Evolutionary conservation across 768 basidiomycete genomes (phyloP).

Genomic region (Kwoniella sp.): DNA sequence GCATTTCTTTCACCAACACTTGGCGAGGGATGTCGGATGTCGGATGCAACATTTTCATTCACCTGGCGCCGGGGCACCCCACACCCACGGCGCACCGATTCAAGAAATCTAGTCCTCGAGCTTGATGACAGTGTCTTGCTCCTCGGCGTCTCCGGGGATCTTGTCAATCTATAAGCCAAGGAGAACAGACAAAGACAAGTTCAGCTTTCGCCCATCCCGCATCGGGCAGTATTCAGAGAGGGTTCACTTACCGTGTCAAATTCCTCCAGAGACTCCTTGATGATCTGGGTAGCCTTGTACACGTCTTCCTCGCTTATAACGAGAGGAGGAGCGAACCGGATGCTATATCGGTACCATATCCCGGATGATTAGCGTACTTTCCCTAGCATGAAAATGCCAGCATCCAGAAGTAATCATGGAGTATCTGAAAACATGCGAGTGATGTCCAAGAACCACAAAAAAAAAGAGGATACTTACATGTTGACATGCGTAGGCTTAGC

Average conservation of each 20-base stretch:
- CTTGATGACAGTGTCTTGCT: constrained; percentile 47
- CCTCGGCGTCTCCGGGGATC: constrained; percentile 54
- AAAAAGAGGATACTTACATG: constrained; percentile 78
- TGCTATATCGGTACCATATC: too few relatives aligned
- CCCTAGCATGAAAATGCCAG: too few relatives aligned
- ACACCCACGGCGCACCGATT: not conserved
- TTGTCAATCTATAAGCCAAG: constrained; percentile 41
- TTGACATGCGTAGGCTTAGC: constrained; percentile 96
- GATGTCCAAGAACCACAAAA: too few relatives aligned
- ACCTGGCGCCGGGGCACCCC: too few relatives aligned
- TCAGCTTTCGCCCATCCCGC: constrained; percentile 1
- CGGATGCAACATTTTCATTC: too few relatives aligned
- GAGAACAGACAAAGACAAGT: not conserved
- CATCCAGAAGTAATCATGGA: too few relatives aligned
- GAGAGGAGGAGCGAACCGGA: constrained; percentile 93
- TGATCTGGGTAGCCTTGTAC: constrained; percentile 70
- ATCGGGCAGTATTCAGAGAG: not conserved
- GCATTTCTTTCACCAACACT: too few relatives aligned
- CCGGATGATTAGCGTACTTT: too few relatives aligned
- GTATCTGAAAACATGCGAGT: too few relatives aligned
- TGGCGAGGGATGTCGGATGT: too few relatives aligned
- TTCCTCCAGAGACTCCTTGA: constrained; percentile 74
- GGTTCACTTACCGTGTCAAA: constrained; percentile 68
- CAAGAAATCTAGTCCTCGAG: constrained; percentile 35
- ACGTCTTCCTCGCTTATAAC: constrained; percentile 90